Conservation (phyloP, 2,329 filamentous ascomycete genomes). For the Beauveria pseudobassiana region DNA sequence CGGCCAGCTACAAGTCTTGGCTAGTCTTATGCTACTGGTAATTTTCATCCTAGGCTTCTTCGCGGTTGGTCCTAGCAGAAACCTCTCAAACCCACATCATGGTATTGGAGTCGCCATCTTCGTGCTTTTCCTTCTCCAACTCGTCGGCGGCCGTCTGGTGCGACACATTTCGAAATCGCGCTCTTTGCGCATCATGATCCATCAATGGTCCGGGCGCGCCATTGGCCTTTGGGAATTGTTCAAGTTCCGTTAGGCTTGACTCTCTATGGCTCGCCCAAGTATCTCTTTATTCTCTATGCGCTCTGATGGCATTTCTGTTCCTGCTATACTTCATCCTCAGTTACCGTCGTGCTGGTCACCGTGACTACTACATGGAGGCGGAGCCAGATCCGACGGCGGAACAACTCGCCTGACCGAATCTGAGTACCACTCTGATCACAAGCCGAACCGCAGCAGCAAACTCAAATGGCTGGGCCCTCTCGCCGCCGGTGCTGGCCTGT, state of each 20-base stretch:
- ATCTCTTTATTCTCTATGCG: constrained; percentile 78
- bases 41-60: constrained; percentile 71
- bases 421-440: constrained; percentile 30
- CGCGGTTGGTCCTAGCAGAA: constrained; percentile 65
- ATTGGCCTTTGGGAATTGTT: constrained; percentile 75
- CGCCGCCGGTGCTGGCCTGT: constrained; percentile 43
- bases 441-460: constrained; percentile 24
- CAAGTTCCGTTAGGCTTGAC: constrained; percentile 87
- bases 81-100: constrained; percentile 75
- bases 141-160: constrained; percentile 60
- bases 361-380: constrained; percentile 49
- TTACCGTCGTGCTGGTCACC: constrained; percentile 54
- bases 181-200: constrained; percentile 55
- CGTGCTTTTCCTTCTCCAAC: constrained; percentile 62
- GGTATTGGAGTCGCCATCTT: constrained; percentile 77
- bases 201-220: constrained; percentile 78
- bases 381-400: constrained; percentile 48
- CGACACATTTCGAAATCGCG: constrained; percentile 41
- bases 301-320: constrained; percentile 68
- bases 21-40: constrained; percentile 59
- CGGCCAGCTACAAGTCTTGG: constrained; percentile 65
- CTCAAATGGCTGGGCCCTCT: constrained; percentile 45
- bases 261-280: constrained; percentile 82
- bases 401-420: constrained; percentile 32
- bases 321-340: constrained; percentile 73